Conservation (phyloP, 2,329 filamentous ascomycete species). For the Metarhizium humberi region DNA sequence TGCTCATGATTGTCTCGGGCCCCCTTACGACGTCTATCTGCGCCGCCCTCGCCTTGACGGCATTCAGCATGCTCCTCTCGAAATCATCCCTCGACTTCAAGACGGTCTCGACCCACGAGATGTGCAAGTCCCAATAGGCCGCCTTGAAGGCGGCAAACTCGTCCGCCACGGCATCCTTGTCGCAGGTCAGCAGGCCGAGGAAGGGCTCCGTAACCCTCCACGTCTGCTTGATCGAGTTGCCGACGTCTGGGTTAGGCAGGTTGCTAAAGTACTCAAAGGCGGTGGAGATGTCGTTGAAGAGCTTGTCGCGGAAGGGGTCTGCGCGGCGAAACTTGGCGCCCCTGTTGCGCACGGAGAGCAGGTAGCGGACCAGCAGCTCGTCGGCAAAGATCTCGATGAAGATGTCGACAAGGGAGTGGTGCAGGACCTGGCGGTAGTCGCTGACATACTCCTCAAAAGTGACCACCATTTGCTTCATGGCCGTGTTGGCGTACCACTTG, state of each 20-base stretch:
- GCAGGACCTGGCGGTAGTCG: conserved; percentile 77
- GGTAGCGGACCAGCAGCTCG: conserved; percentile 79
- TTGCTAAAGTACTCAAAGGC: conserved; percentile 82
- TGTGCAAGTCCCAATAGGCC: conserved; percentile 86
- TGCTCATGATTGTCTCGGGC: conserved; percentile 88
- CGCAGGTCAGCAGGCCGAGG: conserved; percentile 66
- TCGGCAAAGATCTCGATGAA: conserved; percentile 90
- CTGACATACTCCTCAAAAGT: conserved; percentile 92
- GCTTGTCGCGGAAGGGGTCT: conserved; percentile 86
- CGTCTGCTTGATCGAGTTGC: conserved; percentile 69
- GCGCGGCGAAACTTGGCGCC: conserved; percentile 77
- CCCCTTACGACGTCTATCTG: conserved; percentile 74
- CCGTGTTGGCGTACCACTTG: conserved; percentile 76
- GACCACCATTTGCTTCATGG: conserved; percentile 87
- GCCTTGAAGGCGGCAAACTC: conserved; percentile 78
- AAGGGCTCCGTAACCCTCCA: conserved; percentile 89
- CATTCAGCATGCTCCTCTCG: conserved; percentile 79
- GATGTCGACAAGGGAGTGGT: conserved; percentile 81
- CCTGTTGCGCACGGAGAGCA: conserved; percentile 78
- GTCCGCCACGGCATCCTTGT: conserved; percentile 62
- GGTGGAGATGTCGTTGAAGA: conserved; percentile 84
- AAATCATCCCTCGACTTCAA: conserved; percentile 84
- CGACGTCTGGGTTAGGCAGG: conserved; percentile 62
- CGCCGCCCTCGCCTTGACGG: conserved; percentile 80
- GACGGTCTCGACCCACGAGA: conserved; percentile 92